A percentile compares a stretch with the other conserved stretches of the same genome.
Evolutionary conservation across 371 early-diverging fungal genomes (phyloP).

Genomic region (Lichtheimia corymbifera): DNA sequence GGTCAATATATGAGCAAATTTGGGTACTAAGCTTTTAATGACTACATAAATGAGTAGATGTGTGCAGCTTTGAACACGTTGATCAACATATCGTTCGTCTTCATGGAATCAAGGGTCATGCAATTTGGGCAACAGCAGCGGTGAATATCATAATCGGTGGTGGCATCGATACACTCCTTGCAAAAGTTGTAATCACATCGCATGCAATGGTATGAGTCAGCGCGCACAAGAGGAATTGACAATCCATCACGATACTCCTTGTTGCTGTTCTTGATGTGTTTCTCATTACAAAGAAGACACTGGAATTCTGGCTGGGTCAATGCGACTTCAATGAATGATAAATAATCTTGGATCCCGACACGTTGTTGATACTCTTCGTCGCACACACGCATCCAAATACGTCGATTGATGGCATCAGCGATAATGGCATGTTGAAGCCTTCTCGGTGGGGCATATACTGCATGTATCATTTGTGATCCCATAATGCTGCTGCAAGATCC

Average conservation of each 20-base stretch:
- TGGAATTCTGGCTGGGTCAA: conserved; percentile 14
- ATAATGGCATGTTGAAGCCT: background rate
- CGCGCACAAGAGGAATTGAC: conserved; percentile 10
- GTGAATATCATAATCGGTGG: too few relatives aligned
- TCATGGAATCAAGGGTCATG: too few relatives aligned
- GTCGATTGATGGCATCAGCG: conserved; percentile 8
- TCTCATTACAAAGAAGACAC: conserved; percentile 8
- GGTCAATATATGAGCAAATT: too few relatives aligned
- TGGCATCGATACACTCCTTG: too few relatives aligned
- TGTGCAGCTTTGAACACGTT: too few relatives aligned
- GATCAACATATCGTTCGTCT: too few relatives aligned
- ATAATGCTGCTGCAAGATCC: background rate
- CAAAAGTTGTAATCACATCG: conserved; percentile 10
- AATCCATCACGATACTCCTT: background rate
- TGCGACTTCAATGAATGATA: conserved; percentile 12
- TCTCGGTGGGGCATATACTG: background rate
- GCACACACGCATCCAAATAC: conserved; percentile 10
- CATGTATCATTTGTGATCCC: background rate
- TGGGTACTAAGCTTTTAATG: too few relatives aligned
- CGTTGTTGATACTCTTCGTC: background rate
- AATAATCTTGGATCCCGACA: conserved; percentile 3
- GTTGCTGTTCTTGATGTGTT: background rate
- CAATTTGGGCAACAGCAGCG: too few relatives aligned
- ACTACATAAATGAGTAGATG: too few relatives aligned
- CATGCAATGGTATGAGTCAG: conserved; percentile 1